phyloP scores from a whole-genome alignment of 129 eudicot genomes.

The Scalesia atractyloides region DNA sequence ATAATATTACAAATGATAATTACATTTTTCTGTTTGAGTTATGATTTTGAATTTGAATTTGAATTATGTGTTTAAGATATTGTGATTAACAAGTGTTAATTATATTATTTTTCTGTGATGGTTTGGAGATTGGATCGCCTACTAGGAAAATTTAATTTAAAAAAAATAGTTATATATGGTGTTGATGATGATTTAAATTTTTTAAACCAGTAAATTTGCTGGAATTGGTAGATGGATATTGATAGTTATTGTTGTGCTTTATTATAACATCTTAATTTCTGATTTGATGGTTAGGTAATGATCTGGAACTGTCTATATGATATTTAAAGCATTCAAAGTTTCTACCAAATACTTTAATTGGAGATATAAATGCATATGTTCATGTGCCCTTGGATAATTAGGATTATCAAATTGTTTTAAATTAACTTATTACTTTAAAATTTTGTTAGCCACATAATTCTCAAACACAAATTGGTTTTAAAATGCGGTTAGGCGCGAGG shows the following conservation, averaged over 20 bases:
- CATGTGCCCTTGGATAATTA: constrained; percentile 6
- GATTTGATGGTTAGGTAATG: constrained; percentile 39
- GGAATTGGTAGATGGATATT: constrained; percentile 33
- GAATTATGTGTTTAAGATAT: neutral
- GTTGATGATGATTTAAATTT: neutral
- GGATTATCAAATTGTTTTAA: constrained; percentile 6
- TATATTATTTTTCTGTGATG: neutral
- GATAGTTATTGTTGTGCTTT: constrained; percentile 16
- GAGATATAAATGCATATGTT: neutral
- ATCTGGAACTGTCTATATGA: constrained; percentile 29
- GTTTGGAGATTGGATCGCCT: constrained; percentile 28
- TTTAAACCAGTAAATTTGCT: neutral
- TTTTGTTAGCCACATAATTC: constrained; percentile 2
- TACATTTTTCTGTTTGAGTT: constrained; percentile 3
- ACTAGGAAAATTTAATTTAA: neutral
- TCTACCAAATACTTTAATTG: neutral
- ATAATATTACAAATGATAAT: neutral
- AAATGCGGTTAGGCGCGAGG: no score
- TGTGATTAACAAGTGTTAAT: neutral
- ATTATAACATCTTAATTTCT: constrained; percentile 21
- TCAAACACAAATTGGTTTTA: neutral
- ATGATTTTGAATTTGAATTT: constrained; percentile 10
- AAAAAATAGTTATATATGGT: neutral
- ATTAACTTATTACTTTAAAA: neutral
- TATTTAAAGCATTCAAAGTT: constrained; percentile 19